Base-by-base conservation (phyloP, 345 rosid species). In the Populus davidiana region DNA sequence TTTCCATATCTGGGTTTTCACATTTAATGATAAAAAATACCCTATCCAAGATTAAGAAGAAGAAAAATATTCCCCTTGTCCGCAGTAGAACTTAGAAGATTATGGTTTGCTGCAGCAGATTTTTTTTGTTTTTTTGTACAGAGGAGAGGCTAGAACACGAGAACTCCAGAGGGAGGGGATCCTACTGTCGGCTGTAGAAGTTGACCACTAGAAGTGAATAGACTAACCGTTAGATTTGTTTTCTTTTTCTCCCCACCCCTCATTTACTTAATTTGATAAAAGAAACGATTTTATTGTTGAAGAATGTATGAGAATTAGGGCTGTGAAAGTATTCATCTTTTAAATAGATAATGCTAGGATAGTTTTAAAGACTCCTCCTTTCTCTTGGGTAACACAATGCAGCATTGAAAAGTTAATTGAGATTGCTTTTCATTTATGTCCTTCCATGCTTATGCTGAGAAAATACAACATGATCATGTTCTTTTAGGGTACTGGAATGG, bases 401-500 rank as follows among this genome's bases (percentile, higher is more conserved):
- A 59, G 64, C 64, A 12, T 10, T 59, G 64, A 59, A 59, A 59
- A 23, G 29, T n/a, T n/a, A 59, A 59, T 59, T 59, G 64, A 59
- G 29, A 10, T 54, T 13, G n/a, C 75, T 35, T 54, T 72, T 39
- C 63, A 21, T 35, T 35, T n/a, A 56, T 35, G n/a, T 59, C 23
- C 23, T 8, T 54, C n/a, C 2, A 18, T 49, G 49, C 44, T 33
- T 31, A 36, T 76, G 33, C 27, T 75, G 10, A 25, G 69, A 64
- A 43, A 49, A n/a, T 36, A 47, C 64, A 5, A 8, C 41, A 50
- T 16, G 35, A 59, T 31, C 41, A 27, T 68, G 16, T 41, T 69
- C 23, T 78, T 17, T 12, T 78, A 93, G 98, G 87, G 90, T 79
- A 68, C 84, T 96, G 78, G 91, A 88, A 82, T 96, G 99, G 98